phyloP scores from a whole-genome alignment of 495 filamentous ascomycete genomes.

The Stereocaulon alpinum region DNA sequence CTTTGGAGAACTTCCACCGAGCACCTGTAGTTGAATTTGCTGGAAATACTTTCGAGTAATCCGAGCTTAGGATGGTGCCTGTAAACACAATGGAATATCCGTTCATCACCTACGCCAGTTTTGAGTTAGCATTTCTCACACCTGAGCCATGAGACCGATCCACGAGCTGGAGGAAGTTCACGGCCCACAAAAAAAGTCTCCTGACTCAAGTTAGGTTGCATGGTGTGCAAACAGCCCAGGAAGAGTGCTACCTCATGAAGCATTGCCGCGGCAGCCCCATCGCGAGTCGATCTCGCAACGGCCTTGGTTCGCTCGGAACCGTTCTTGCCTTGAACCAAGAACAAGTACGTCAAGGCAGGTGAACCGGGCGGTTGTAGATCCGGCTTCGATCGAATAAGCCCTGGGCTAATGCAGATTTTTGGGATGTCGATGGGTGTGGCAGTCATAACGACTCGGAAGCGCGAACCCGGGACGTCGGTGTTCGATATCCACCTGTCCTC shows the following conservation, averaged over 20 bases:
- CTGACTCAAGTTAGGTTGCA: too few relatives aligned
- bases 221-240: too few relatives aligned
- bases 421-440: not conserved
- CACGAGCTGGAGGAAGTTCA: too few relatives aligned
- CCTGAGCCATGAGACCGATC: too few relatives aligned
- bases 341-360: not conserved
- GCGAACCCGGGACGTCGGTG: too few relatives aligned
- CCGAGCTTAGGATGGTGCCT: not conserved
- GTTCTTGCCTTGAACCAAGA: not conserved
- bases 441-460: not conserved
- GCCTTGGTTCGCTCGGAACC: not conserved
- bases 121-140: too few relatives aligned
- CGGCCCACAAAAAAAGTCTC: too few relatives aligned
- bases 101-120: not conserved
- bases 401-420: not conserved
- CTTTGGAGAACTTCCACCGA: not conserved
- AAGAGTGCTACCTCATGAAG: not conserved
- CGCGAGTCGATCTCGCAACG: not conserved
- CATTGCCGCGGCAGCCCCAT: not conserved
- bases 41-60: not conserved
- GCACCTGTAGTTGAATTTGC: not conserved
- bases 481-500: conserved; percentile 4
- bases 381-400: not conserved
- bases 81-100: not conserved
- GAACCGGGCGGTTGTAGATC: not conserved